Evolutionary conservation across 495 filamentous ascomycete species (phyloP).

Genomic region (Aspergillus homomorphus): DNA sequence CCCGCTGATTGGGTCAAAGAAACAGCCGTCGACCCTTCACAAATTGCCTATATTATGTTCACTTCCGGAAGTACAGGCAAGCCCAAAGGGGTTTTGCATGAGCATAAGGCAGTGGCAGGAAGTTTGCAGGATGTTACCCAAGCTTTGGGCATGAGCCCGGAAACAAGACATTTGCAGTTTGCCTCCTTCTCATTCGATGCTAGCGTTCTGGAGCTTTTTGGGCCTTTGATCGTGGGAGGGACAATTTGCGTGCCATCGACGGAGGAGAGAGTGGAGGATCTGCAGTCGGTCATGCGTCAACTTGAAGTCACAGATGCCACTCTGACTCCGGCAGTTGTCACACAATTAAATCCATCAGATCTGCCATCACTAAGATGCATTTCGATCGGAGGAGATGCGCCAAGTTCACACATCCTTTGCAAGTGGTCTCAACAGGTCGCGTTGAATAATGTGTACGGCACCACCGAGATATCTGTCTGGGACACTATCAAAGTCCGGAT

Average conservation of each 20-base stretch:
- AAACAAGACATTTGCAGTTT: conserved; percentile 42
- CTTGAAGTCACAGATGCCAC: conserved; percentile 29
- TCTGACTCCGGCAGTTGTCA: conserved; percentile 35
- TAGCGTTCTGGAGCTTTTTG: conserved; percentile 48
- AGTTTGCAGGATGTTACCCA: too few relatives aligned
- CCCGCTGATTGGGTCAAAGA: too few relatives aligned
- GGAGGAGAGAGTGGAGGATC: conserved; percentile 34
- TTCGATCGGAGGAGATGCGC: conserved; percentile 35
- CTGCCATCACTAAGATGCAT: conserved; percentile 28
- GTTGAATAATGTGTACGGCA: conserved; percentile 52
- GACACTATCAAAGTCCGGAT: conserved; percentile 2
- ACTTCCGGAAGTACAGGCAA: conserved; percentile 35
- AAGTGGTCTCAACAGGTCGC: conserved; percentile 43
- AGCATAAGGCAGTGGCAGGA: conserved; percentile 20
- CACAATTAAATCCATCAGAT: conserved; percentile 23
- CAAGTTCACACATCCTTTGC: conserved; percentile 31
- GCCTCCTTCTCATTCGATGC: conserved; percentile 52
- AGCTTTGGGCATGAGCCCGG: conserved; percentile 4
- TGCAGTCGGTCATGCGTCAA: conserved; percentile 25
- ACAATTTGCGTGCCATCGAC: conserved; percentile 53
- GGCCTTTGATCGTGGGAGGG: conserved; percentile 44
- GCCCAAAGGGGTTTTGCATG: conserved; percentile 42
- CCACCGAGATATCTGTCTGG: conserved; percentile 31
- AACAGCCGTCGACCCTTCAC: neutral
- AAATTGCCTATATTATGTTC: conserved; percentile 23